Conservation (phyloP, 176 grass and related monocot species). For the Rhynchospora breviuscula region DNA sequence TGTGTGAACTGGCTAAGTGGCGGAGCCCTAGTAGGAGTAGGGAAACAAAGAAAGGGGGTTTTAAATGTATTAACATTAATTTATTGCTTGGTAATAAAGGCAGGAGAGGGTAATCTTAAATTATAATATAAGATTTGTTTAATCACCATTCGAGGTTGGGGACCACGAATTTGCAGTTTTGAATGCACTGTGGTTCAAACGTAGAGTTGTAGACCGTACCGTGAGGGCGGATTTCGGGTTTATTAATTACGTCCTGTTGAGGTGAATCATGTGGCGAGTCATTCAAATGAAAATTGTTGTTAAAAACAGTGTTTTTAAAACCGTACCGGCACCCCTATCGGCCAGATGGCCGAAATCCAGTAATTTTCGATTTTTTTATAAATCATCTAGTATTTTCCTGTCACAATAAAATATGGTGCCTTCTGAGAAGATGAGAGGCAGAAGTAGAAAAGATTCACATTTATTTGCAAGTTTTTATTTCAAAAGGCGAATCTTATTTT, state of each 20-base stretch:
- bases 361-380: no score
- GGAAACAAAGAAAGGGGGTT: neutral
- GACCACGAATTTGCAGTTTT: neutral
- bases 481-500: no score
- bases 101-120: neutral
- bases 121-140: constrained; percentile 25
- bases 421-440: no score
- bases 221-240: neutral
- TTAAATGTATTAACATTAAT: constrained; percentile 19
- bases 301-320: no score
- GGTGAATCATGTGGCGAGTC: neutral
- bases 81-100: constrained; percentile 21
- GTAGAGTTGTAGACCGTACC: neutral
- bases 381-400: no score
- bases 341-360: no score
- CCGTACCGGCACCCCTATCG: no score
- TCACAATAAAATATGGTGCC: no score
- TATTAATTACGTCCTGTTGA: neutral
- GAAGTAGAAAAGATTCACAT: no score
- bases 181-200: constrained; percentile 4
- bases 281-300: neutral
- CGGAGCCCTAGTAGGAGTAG: neutral
- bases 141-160: neutral
- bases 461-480: no score
- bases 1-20: constrained; percentile 13